Base-by-base conservation (phyloP, 1,284 basidiomycete species). In the Cryptococcus jaspeensis region DNA sequence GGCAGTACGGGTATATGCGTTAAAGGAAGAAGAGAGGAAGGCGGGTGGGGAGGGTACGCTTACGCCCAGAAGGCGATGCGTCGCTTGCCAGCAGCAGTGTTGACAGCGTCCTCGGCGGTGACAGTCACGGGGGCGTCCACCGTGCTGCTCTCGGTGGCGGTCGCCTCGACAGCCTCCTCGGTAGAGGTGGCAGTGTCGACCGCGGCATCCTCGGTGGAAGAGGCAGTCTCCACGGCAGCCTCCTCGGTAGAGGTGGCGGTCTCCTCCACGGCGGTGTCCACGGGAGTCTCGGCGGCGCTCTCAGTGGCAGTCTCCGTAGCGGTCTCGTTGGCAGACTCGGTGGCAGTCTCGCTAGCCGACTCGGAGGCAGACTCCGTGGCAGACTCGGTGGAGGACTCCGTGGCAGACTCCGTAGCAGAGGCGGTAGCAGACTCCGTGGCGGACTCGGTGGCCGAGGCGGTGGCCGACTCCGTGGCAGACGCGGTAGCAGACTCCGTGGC, bases 21-120 rank as follows among this genome's bases (percentile, higher is more conserved):
- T 28, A 20, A 56, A 46, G 40, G 20, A 50, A 32, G 8, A 28
- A 39, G 8, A 28, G 18, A 39, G n/a, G 53, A 38, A 38, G 55
- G 50, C 50, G 49, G 42, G 46, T 38, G 8, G 16, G 45, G 35
- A 35, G n/a, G n/a, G 32, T 42, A 41, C 49, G 2, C 40, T 55
- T 53, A 59, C 28, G 25, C 55, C 59, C 59, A 61, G 41, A 52
- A 49, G 5, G 35, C 28, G 22, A 61, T 55, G 36, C 59, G 37
- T 36, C 59, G 56, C 23, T 61, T 61, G 38, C 52, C 52, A n/a
- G 50, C 32, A 28, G 51, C 16, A n/a, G 53, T 20, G 18, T 44
- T 37, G 6, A 41, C 45, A 5, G 61, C 58, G 46, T 63, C 61
- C 15, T 44, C 57, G 28, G 64, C 64, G n/a, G 59, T 64, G 52